Conservation (phyloP, 2,329 filamentous ascomycete species). For the Canariomyces notabilis region DNA sequence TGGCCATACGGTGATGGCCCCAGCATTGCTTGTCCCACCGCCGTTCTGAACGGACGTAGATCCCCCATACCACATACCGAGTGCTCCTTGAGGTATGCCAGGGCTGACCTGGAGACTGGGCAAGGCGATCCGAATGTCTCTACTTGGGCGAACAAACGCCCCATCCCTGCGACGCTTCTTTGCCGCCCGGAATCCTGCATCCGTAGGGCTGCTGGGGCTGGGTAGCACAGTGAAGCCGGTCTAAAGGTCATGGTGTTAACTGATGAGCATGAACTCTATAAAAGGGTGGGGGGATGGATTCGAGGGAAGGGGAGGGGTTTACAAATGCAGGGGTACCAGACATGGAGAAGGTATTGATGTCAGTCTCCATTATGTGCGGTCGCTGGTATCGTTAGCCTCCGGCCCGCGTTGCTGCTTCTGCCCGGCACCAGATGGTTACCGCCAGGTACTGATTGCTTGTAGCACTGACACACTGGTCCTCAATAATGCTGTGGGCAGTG, state of each 20-base stretch:
- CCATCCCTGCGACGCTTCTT: constrained; percentile 1
- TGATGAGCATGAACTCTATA: too few relatives aligned
- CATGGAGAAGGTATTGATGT: background rate
- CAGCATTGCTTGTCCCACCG: background rate
- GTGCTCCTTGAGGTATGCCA: background rate
- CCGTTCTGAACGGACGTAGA: background rate
- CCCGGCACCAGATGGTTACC: background rate
- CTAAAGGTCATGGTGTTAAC: constrained; percentile 2
- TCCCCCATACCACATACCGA: background rate
- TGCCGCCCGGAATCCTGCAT: constrained; percentile 6
- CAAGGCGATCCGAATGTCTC: background rate
- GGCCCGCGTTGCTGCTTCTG: background rate
- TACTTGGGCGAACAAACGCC: background rate
- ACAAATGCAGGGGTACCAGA: background rate
- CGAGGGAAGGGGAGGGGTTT: background rate
- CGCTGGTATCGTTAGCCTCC: background rate
- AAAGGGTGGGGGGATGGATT: background rate
- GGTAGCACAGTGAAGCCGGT: background rate
- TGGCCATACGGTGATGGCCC: background rate
- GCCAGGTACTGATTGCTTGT: background rate
- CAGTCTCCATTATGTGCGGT: background rate
- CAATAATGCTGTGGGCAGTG: too few relatives aligned
- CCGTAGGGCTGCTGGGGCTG: background rate
- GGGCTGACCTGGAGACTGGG: background rate
- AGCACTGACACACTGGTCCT: background rate